Base-by-base conservation (phyloP, 208 protist species). In the Zelonia costaricensis region DNA sequence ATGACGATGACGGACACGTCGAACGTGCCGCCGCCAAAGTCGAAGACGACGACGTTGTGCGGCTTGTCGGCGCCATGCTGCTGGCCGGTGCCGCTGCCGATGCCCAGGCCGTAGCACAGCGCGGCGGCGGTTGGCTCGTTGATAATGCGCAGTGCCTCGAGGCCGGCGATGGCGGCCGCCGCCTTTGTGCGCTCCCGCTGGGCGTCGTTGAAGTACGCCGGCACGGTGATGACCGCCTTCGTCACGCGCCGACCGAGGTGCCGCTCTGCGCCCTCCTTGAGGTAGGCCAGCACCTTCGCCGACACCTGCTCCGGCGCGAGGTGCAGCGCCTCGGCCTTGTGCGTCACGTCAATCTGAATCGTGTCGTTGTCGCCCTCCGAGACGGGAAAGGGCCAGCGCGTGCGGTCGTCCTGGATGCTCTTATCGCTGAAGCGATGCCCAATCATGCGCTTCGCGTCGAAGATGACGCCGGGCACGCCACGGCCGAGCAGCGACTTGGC, bases 101-200 rank as follows among this genome's bases (percentile, higher is more conserved):
- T 87, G 46, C 98, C 92, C 6, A 99, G 90, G 60, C 98, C 98
- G 82, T 99, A 99, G 45, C 98, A 98, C 54, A 99, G 73, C 28
- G 98, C 98, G 4, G 98, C 98, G 10, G 98, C 98, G 7, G 98
- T 99, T 18, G 98, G 98, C 83, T 99, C 98, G 83, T 99, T 99
- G 67, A 99, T 97, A 66, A 99, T 98, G 61, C 98, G 91, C 22
- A 99, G 53, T 27, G 99, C 97, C 2, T 99, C 93, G 2, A 99
- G 81, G 15, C 98, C 98, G 18, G 98, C 95, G 48, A 99, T 99
- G 7, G 64, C 60, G 35, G 95, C 98, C 13, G 98, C 98, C 49
- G 98, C 97, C 79, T 99, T 99, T 9, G 98, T 99, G 5, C 98
- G 89, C 76, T 97, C 82, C 43, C 99, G 84, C 88, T 99, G 98